These are phyloP conservation scores for Penicillium glabrum DNA, from an alignment of 2,329 filamentous ascomycete genomes.

Conservation along the genomic window DNA sequence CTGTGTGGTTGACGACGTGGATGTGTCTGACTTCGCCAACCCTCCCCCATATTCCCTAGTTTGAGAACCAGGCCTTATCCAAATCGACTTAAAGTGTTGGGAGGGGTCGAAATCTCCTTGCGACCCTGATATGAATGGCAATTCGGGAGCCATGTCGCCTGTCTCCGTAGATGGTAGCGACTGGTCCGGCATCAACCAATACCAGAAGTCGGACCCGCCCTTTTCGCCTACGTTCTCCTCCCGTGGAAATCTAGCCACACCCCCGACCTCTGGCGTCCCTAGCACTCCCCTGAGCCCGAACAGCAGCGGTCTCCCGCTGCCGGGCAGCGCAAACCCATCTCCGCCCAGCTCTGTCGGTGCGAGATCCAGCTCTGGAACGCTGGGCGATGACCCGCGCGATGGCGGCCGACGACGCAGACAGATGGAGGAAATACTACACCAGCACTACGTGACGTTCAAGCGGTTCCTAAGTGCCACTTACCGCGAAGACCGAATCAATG, in stretches of 20 bases:
- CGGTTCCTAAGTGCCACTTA: constrained; percentile 69
- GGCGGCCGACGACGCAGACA: constrained; percentile 55
- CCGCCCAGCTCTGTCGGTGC: constrained; percentile 81
- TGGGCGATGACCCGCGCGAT: constrained; percentile 59
- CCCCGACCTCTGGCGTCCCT: constrained; percentile 63
- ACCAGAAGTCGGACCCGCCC: constrained; percentile 51
- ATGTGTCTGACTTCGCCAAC: constrained; percentile 7
- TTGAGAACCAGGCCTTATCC: background rate
- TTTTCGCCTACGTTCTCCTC: constrained; percentile 52
- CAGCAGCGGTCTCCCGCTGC: constrained; percentile 31
- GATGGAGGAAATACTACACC: constrained; percentile 69
- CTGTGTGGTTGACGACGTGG: constrained; percentile 11
- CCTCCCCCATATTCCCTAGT: background rate
- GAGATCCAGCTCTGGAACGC: constrained; percentile 74
- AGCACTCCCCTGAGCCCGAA: constrained; percentile 62
- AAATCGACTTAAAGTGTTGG: background rate
- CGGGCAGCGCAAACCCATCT: constrained; percentile 60
- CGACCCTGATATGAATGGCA: constrained; percentile 61
- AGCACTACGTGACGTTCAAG: constrained; percentile 81
- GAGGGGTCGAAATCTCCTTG: background rate
- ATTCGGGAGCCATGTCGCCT: constrained; percentile 76
- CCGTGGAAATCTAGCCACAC: constrained; percentile 59
- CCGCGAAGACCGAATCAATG: constrained; percentile 72
- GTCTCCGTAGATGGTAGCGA: constrained; percentile 80
- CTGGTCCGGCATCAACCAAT: constrained; percentile 71